These are phyloP conservation scores for Pyrrhoderma lamaoense DNA, from an alignment of 1,284 basidiomycete genomes.

Conservation along the genomic window DNA sequence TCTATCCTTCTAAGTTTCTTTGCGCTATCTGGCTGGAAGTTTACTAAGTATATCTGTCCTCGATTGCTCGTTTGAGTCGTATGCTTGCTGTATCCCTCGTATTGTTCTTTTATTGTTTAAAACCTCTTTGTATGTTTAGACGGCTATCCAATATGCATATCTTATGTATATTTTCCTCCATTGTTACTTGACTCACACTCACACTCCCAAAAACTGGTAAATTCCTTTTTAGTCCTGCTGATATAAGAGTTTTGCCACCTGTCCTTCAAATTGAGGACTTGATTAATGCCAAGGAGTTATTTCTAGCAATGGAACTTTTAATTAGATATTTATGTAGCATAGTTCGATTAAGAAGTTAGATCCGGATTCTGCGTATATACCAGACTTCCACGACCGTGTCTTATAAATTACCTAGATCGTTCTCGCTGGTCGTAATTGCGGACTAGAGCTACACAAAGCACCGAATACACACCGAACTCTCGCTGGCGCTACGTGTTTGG, in stretches of 20 bases:
- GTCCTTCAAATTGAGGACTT: too few relatives aligned
- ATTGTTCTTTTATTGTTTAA: conserved; percentile 8
- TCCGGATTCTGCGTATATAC: background rate
- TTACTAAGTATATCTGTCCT: background rate
- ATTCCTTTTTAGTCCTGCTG: too few relatives aligned
- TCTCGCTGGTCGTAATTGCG: too few relatives aligned
- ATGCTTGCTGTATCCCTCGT: conserved; percentile 13
- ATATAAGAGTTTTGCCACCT: too few relatives aligned
- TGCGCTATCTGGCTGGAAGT: background rate
- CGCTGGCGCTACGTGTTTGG: background rate
- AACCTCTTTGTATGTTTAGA: conserved; percentile 13
- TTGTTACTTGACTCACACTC: too few relatives aligned
- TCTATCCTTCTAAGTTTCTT: background rate
- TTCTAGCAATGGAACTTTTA: too few relatives aligned
- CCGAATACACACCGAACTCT: background rate
- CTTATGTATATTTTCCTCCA: too few relatives aligned
- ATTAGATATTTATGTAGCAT: too few relatives aligned
- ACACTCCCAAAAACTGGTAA: too few relatives aligned
- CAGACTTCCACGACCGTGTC: conserved; percentile 12
- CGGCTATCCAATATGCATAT: background rate
- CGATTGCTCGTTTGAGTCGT: conserved; percentile 8
- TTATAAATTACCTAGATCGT: background rate
- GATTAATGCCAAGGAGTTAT: too few relatives aligned
- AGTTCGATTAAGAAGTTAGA: too few relatives aligned
- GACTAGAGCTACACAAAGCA: too few relatives aligned